Evolutionary conservation across 1,284 basidiomycete genomes (phyloP).

Genomic region (Puccinia triticina): DNA sequence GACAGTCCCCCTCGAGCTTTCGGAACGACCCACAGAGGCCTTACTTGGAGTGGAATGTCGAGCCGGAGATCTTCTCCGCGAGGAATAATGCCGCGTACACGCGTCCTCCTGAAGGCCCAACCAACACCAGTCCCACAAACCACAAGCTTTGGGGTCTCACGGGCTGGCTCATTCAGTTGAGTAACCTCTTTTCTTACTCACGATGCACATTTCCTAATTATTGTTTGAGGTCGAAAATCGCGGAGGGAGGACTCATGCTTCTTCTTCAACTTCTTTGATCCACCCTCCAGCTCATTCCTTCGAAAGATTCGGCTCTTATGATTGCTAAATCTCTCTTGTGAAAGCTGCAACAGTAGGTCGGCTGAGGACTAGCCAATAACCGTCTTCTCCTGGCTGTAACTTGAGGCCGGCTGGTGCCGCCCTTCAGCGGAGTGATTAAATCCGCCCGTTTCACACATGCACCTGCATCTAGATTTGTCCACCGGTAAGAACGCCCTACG

Average conservation of each 20-base stretch:
- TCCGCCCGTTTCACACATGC: too few relatives aligned
- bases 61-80: background rate
- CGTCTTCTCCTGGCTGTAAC: too few relatives aligned
- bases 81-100: background rate
- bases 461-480: too few relatives aligned
- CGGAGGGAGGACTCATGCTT: background rate
- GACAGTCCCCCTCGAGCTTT: slow-evolving; percentile 1
- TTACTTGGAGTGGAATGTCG: slow-evolving; percentile 44
- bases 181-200: background rate
- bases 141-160: slow-evolving; percentile 40
- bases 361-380: too few relatives aligned
- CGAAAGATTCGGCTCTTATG: too few relatives aligned
- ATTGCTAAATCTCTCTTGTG: too few relatives aligned
- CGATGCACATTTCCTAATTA: background rate
- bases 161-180: slow-evolving; percentile 46
- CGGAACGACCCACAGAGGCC: slow-evolving; percentile 11
- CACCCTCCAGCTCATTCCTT: slow-evolving; percentile 9
- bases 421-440: too few relatives aligned
- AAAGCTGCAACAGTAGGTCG: too few relatives aligned
- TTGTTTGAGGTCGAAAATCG: background rate
- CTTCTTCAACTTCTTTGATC: too few relatives aligned
- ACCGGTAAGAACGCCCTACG: too few relatives aligned
- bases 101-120: background rate
- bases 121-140: background rate
- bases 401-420: too few relatives aligned